phyloP scores from a whole-genome alignment of 2,329 filamentous ascomycete genomes.

The Blastomyces emzantsi region DNA sequence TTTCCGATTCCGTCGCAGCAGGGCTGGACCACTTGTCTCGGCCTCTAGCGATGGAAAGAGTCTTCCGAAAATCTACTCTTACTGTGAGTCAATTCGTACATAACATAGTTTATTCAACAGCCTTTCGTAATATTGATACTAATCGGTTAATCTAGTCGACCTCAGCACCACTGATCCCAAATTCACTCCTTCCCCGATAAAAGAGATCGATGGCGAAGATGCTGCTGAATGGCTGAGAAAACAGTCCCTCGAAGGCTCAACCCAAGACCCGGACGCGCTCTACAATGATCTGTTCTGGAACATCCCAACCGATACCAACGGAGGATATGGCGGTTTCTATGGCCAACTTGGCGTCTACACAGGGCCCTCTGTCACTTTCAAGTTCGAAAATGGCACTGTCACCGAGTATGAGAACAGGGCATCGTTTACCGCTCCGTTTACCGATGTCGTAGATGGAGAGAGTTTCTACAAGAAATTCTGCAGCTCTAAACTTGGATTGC shows the following conservation, averaged over 20 bases:
- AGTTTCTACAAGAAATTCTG: slow-evolving; percentile 36
- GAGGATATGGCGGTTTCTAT: slow-evolving; percentile 12
- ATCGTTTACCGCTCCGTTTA: slow-evolving; percentile 23
- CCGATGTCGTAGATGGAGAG: slow-evolving; percentile 30
- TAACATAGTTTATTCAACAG: neutral
- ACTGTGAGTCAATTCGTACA: slow-evolving; percentile 10
- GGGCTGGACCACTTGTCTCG: slow-evolving; percentile 49
- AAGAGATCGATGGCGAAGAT: slow-evolving; percentile 25
- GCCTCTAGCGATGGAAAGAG: slow-evolving; percentile 52
- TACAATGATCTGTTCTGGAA: slow-evolving; percentile 27
- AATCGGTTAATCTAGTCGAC: slow-evolving; percentile 14
- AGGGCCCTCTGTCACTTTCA: slow-evolving; percentile 22
- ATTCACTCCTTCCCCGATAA: slow-evolving; percentile 22
- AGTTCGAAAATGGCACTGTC: slow-evolving; percentile 27
- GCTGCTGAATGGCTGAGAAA: slow-evolving; percentile 21
- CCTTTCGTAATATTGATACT: neutral
- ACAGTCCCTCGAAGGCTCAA: slow-evolving; percentile 17
- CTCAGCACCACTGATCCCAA: slow-evolving; percentile 13
- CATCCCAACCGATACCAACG: slow-evolving; percentile 11
- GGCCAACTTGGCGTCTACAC: slow-evolving; percentile 19
- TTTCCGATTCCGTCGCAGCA: slow-evolving; percentile 47
- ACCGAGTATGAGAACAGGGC: slow-evolving; percentile 22
- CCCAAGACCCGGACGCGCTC: slow-evolving; percentile 26
- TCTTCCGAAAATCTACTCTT: slow-evolving; percentile 47
- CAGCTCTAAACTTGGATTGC: slow-evolving; percentile 13